These are phyloP conservation scores for Lippia alba DNA, from an alignment of 305 asterid species.

Conservation along the genomic window DNA sequence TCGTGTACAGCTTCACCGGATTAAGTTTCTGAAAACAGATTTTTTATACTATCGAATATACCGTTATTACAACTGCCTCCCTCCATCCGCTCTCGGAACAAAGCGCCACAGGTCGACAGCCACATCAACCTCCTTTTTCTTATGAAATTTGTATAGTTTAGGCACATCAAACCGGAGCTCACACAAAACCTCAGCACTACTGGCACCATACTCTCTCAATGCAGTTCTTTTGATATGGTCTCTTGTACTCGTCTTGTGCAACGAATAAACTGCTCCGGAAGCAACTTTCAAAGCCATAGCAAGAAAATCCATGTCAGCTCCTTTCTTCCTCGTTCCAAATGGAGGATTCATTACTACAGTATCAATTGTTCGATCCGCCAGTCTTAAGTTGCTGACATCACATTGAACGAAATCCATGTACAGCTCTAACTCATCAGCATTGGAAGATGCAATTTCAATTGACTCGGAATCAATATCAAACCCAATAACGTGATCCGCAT, in stretches of 20 bases:
- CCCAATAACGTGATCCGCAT: conserved; percentile 80
- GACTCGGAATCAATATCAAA: conserved; percentile 81
- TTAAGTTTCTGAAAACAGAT: too few species aligned
- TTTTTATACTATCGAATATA: not conserved
- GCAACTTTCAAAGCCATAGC: conserved; percentile 87
- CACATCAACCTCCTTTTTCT: conserved; percentile 90
- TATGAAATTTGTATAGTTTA: conserved; percentile 92
- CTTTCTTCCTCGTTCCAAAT: conserved; percentile 93
- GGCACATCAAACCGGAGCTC: conserved; percentile 95
- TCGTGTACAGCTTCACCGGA: too few species aligned
- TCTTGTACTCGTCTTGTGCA: conserved; percentile 95
- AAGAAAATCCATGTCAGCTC: conserved; percentile 95
- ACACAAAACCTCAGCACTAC: conserved; percentile 84
- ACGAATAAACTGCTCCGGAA: conserved; percentile 85
- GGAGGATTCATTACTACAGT: conserved; percentile 98
- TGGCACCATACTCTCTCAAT: conserved; percentile 74
- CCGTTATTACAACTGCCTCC: conserved; percentile 25
- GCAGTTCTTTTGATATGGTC: conserved; percentile 81
- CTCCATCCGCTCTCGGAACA: conserved; percentile 56
- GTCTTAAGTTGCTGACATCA: conserved; percentile 60
- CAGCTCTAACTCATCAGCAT: conserved; percentile 84
- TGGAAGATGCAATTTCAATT: conserved; percentile 80
- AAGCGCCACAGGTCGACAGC: conserved; percentile 96
- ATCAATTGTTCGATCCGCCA: conserved; percentile 67
- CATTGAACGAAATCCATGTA: conserved; percentile 78